A percentile compares a stretch with the other conserved stretches of the same genome.
Evolutionary conservation across 2,329 filamentous ascomycete species (phyloP).

Genomic region (Exophiala viscosa): DNA sequence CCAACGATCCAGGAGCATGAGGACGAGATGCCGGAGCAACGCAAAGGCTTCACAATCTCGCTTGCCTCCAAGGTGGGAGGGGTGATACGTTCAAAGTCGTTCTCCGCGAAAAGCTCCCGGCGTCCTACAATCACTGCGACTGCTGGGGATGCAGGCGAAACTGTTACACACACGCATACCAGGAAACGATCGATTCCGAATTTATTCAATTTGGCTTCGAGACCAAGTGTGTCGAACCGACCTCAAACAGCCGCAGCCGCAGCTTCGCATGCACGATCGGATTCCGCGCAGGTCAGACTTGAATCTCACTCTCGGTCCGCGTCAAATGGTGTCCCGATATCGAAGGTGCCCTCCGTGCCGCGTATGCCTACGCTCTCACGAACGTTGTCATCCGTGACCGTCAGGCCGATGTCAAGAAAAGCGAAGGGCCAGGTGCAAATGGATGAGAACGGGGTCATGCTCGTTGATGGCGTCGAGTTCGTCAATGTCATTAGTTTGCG

Average conservation of each 20-base stretch:
- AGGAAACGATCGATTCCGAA: not conserved
- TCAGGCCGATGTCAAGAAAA: not conserved
- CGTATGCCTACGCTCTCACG: not conserved
- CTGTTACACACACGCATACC: not conserved
- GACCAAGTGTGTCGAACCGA: not conserved
- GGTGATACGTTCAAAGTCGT: slow-evolving; percentile 12
- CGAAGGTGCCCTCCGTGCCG: not conserved
- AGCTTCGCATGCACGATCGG: not conserved
- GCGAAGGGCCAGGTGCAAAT: slow-evolving; percentile 1
- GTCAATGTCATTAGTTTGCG: slow-evolving; percentile 21
- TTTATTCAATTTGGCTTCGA: not conserved
- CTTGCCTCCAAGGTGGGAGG: slow-evolving; percentile 6
- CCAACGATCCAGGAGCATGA: slow-evolving; percentile 2
- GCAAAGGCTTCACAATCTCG: slow-evolving; percentile 13
- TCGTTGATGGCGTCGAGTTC: slow-evolving; percentile 33
- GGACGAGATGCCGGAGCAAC: not conserved
- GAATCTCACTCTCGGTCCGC: no score
- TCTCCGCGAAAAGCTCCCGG: not conserved
- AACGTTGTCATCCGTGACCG: slow-evolving; percentile 7
- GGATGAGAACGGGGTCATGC: slow-evolving; percentile 17
- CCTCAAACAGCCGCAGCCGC: not conserved
- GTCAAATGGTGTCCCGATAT: not conserved
- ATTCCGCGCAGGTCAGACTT: not conserved
- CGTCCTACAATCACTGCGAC: not conserved
- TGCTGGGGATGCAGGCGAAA: not conserved